phyloP scores from a whole-genome alignment of 2,329 filamentous ascomycete species.

The Aureobasidium melanogenum region DNA sequence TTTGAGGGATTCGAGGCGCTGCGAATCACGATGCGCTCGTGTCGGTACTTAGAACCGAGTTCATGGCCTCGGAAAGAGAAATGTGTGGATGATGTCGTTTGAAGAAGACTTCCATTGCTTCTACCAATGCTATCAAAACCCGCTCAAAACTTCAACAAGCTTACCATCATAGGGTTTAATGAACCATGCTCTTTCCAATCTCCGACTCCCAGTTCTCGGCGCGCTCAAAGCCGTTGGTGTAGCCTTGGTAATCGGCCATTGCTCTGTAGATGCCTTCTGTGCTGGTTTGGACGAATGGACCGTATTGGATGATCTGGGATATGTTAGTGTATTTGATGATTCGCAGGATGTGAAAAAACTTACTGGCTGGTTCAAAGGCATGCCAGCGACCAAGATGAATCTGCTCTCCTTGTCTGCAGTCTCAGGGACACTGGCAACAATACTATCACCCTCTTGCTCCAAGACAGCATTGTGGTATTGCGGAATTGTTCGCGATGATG shows the following conservation, averaged over 20 bases:
- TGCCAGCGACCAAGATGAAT: slow-evolving; percentile 66
- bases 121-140: too few relatives aligned
- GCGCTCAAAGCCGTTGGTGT: slow-evolving; percentile 70
- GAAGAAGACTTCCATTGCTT: neutral
- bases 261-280: slow-evolving; percentile 68
- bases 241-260: slow-evolving; percentile 63
- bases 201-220: slow-evolving; percentile 73
- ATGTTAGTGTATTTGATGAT: neutral
- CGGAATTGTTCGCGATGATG: slow-evolving; percentile 45
- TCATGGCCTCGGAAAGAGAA: too few relatives aligned
- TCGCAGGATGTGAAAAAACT: neutral
- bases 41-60: too few relatives aligned
- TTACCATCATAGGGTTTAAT: neutral
- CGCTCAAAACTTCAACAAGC: too few relatives aligned
- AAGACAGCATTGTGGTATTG: slow-evolving; percentile 88
- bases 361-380: slow-evolving; percentile 63
- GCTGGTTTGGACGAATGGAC: slow-evolving; percentile 70
- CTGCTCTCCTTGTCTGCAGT: slow-evolving; percentile 50
- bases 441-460: slow-evolving; percentile 64
- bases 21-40: too few relatives aligned
- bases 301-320: slow-evolving; percentile 62
- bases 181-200: slow-evolving; percentile 69
- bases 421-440: slow-evolving; percentile 62
- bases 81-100: neutral
- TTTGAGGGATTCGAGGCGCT: too few relatives aligned